Evolutionary conservation across 2,329 filamentous ascomycete genomes (phyloP).

Genomic region (Penicillium sp.): DNA sequence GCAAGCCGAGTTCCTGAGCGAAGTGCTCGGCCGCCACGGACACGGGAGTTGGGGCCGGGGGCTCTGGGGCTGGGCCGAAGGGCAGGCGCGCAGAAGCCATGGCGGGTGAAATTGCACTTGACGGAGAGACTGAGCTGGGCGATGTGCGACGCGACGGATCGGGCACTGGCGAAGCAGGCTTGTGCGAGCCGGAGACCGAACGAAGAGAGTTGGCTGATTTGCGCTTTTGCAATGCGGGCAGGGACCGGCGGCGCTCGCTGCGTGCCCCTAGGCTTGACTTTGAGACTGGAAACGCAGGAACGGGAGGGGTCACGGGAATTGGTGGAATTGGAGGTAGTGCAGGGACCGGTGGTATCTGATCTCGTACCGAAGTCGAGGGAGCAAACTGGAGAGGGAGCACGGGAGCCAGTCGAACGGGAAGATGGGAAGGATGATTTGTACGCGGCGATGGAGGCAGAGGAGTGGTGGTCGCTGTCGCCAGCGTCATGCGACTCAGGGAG

Average conservation of each 20-base stretch:
- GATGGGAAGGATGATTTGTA: constrained; percentile 7
- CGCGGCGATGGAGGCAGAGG: constrained; percentile 30
- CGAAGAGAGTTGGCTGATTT: constrained; percentile 41
- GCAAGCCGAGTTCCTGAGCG: constrained; percentile 65
- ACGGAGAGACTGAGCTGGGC: constrained; percentile 30
- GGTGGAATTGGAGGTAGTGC: constrained; percentile 16
- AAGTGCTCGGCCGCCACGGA: constrained; percentile 70
- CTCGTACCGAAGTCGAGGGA: constrained; percentile 1
- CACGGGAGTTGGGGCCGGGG: constrained; percentile 47
- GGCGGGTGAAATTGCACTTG: constrained; percentile 20
- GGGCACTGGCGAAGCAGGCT: constrained; percentile 31
- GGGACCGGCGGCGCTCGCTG: constrained; percentile 40
- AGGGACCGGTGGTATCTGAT: constrained; percentile 16
- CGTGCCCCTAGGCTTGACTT: constrained; percentile 36
- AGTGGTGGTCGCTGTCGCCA: constrained; percentile 25
- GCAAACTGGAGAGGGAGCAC: constrained; percentile 5
- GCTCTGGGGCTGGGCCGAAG: constrained; percentile 24
- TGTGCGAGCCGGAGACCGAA: constrained; percentile 31
- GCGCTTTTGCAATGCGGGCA: constrained; percentile 40
- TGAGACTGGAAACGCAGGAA: neutral
- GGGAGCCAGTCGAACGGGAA: neutral
- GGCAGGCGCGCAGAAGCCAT: constrained; percentile 33
- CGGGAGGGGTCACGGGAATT: neutral
- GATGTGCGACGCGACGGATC: constrained; percentile 40
- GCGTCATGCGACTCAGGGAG: constrained; percentile 31